Evolutionary conservation across 331 rosid genomes (phyloP), one percentile per base, ranked within the genome.

Genomic region (Quercus tomentella): DNA sequence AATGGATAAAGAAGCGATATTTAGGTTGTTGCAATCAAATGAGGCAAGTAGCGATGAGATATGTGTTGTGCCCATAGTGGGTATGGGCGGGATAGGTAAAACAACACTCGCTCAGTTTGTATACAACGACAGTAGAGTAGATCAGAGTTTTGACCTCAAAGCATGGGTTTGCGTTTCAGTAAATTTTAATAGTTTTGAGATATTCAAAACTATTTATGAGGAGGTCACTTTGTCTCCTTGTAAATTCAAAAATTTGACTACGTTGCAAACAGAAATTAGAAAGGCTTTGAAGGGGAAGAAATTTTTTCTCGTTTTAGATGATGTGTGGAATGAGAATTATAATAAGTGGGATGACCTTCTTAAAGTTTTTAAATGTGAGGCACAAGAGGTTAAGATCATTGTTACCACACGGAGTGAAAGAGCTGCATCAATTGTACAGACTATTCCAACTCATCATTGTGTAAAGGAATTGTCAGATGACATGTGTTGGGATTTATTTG

Each of bases 401-500:
- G 16, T 63, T 1, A 63, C 70, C 6, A 28, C 43, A 63, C 20
- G 70, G 1, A 2, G 18, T 16, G 4, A 28, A 15, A 0, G 22
- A 3, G 43, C 30, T 60, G 33, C 7, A 60, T 9, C 7, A 4
- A 1, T 4, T 23, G 10, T 23, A 28, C 18, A 2, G 5, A 28
- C 66, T 60, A 11, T 1, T 23, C 0, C 30, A 23, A 11, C 31
- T 60, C 1, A 56, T 56, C 51, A 49, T 15, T 17, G 17, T 60
- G 33, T 60, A 12, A 21, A 2, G 6, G 2, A 60, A 5, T 56
- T 85, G 11, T 3, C 25, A 0, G 33, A 11, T 4, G 37, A 75
- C 33, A 57, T 70, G 49, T 85, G 83, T 2, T 78, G 77, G 81
- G 49, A 62, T 28, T 1, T 85, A 72, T 69, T 79, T 20, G 30